A percentile compares a stretch with the other conserved stretches of the same genome.
phyloP scores from a whole-genome alignment of 352 stramenopile species.

The Phytophthora quininea region DNA sequence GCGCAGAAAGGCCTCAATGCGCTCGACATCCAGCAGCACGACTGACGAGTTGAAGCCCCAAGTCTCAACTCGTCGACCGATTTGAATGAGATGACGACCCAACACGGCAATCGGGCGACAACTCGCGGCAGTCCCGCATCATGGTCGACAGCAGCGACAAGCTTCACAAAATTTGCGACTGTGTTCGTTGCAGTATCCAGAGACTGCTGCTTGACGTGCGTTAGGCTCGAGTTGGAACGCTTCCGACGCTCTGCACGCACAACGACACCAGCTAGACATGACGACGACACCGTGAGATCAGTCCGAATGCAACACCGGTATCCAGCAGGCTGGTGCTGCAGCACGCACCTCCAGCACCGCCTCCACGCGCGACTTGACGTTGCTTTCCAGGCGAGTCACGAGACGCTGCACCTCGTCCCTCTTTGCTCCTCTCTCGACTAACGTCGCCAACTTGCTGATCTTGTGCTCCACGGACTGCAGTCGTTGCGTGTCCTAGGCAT shows the following conservation, averaged over 20 bases:
- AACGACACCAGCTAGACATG: constrained; percentile 42
- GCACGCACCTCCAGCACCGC: constrained; percentile 56
- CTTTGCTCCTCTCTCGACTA: constrained; percentile 43
- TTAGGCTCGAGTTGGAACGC: not conserved
- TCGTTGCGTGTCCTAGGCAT: constrained; percentile 30
- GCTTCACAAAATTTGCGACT: not conserved
- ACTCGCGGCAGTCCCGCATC: not conserved
- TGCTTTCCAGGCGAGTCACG: constrained; percentile 47
- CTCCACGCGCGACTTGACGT: constrained; percentile 56
- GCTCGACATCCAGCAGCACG: not conserved
- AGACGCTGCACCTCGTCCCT: constrained; percentile 44
- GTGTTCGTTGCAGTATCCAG: not conserved
- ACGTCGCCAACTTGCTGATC: constrained; percentile 40
- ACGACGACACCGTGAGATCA: not conserved
- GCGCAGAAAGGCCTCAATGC: constrained; percentile 15
- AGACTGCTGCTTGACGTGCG: not conserved
- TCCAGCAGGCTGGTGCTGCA: not conserved
- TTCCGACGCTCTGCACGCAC: constrained; percentile 37
- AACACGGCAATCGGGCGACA: not conserved
- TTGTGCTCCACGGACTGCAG: constrained; percentile 46
- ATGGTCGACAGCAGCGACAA: not conserved
- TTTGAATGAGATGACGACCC: not conserved
- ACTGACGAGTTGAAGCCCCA: not conserved
- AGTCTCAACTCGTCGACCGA: not conserved
- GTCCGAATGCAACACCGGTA: not conserved